Evolutionary conservation across 73 alveolate genomes (phyloP), one percentile per base, ranked within the genome.

Genomic region (Durusdinium trenchii): DNA sequence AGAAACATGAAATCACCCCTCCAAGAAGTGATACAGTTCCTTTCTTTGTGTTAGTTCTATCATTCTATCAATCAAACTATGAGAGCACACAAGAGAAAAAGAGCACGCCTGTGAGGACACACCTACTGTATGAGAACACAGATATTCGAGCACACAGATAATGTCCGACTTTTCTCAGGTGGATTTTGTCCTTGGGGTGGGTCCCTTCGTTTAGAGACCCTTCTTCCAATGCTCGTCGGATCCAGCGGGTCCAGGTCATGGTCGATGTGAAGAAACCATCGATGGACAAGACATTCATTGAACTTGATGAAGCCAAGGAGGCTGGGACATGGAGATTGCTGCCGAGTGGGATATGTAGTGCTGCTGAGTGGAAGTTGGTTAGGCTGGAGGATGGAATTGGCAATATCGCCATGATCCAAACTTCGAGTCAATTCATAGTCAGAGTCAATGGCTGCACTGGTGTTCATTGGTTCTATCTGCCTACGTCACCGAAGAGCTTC

Each of bases 191-290:
- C 23, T 57, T 57, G 12, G 32, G 32, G 69, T 57, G 12, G 69
- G 69, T 57, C 32, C 12, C 12, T 16, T 57, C 23, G 12, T 57
- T 57, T 57, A 23, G 69, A 16, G 12, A 12, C 69, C 69, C 69
- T 23, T 16, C 12, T 16, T 16, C 23, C 69, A 57, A 12, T 23
- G 23, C 69, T 23, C 32, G 23, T 23, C 69, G 69, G 23, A 16
- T 30, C 46, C 85, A 73, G 6, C 26, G 62, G 36, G 61, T 20
- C 42, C 46, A 81, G 91, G 91, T 81, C 36, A 81, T 81, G 91
- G 91, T 81, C 48, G 91, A 81, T 26, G 91, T 81, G 91, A 81
- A 81, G 91, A 9, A 67, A 81, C 91, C 91, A 28, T 81, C 91
- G 35, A 81, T 81, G 30, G 91, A 81, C 71, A 81, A 81, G 69